phyloP scores from a whole-genome alignment of 345 rosid species.

The Gossypium ekmanianum region DNA sequence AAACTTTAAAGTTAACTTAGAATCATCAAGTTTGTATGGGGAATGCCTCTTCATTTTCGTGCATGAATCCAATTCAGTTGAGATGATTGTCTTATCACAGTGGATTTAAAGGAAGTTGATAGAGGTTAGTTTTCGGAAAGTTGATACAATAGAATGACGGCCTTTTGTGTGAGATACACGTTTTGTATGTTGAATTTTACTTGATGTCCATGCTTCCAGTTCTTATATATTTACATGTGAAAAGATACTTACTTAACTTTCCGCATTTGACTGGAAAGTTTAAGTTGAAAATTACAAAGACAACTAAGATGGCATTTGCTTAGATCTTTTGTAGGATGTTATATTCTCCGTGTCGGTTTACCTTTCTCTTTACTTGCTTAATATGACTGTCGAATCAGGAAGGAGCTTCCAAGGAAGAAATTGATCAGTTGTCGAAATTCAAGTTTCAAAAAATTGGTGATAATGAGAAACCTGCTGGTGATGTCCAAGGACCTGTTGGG shows the following conservation, averaged over 20 bases:
- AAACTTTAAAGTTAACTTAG: background rate
- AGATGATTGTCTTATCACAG: background rate
- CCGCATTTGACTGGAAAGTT: background rate
- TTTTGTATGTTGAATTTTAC: background rate
- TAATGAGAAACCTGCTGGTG: constrained; percentile 42
- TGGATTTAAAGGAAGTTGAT: background rate
- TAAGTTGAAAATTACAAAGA: background rate
- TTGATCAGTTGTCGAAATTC: constrained; percentile 73
- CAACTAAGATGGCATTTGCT: background rate
- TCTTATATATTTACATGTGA: background rate
- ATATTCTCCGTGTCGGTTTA: background rate
- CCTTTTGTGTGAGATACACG: background rate
- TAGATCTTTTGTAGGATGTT: background rate
- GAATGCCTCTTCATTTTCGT: background rate
- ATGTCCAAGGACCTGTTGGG: constrained; percentile 45
- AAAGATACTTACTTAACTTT: too few species aligned
- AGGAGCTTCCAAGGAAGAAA: constrained; percentile 93
- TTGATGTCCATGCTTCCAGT: background rate
- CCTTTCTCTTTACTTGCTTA: background rate
- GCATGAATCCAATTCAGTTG: background rate
- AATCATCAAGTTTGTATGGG: background rate
- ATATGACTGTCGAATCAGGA: constrained; percentile 44
- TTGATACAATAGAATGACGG: too few species aligned
- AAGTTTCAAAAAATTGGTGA: constrained; percentile 51
- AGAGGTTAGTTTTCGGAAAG: background rate